Evolutionary conservation across 75 land plant species (phyloP).

Genomic region (Sequoia sempervirens): DNA sequence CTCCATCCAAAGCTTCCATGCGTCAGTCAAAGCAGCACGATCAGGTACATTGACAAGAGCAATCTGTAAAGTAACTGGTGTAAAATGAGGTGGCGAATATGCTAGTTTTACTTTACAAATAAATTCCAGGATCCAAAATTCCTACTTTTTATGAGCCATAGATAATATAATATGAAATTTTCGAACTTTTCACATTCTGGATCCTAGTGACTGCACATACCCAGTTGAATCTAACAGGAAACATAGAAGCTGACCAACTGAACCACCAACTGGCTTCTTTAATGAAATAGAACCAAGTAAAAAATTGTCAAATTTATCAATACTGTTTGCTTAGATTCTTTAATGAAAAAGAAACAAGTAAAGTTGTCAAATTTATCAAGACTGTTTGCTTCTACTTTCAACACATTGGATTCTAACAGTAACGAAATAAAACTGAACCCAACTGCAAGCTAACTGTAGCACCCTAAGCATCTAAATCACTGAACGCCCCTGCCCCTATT

Average conservation of each 20-base stretch:
- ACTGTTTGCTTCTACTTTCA: background rate
- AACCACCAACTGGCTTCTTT: background rate
- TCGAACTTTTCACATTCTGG: background rate
- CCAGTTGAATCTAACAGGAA: background rate
- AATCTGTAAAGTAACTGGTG: constrained; percentile 36
- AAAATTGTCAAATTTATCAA: too few species aligned
- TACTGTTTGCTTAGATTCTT: too few species aligned
- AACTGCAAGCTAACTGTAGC: background rate
- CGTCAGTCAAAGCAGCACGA: constrained; percentile 56
- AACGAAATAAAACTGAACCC: background rate
- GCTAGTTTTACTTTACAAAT: constrained; percentile 6
- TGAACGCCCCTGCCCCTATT: background rate
- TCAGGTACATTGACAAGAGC: constrained; percentile 65
- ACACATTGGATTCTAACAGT: background rate
- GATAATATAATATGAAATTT: background rate
- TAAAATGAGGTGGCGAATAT: constrained; percentile 1
- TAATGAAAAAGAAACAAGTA: too few species aligned
- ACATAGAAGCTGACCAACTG: background rate
- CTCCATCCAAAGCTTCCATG: constrained; percentile 98
- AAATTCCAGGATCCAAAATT: background rate
- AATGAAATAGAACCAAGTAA: constrained; percentile 2
- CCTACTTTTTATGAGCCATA: background rate
- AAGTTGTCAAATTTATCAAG: background rate
- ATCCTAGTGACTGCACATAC: background rate
- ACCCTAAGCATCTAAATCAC: background rate